phyloP scores from a whole-genome alignment of 495 filamentous ascomycete genomes.

The Margaritispora aquatica region DNA sequence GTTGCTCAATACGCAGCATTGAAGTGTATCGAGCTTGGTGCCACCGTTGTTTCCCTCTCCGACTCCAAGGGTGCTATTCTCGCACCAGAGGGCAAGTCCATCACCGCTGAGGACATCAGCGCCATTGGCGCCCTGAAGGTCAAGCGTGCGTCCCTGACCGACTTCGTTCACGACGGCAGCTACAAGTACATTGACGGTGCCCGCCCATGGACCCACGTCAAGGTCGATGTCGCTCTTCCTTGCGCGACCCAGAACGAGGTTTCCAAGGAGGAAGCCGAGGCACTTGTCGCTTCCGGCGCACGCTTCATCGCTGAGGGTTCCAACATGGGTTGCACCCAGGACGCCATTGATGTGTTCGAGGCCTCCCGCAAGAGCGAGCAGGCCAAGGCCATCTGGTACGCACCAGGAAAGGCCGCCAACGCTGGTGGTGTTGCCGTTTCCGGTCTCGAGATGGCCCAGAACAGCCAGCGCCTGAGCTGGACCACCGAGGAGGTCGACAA shows the following conservation, averaged over 20 bases:
- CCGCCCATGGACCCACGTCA: slow-evolving; percentile 85
- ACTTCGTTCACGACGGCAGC: slow-evolving; percentile 46
- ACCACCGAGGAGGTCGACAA: slow-evolving; percentile 84
- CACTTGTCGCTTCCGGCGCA: slow-evolving; percentile 66
- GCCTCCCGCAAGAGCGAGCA: slow-evolving; percentile 63
- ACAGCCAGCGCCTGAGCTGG: slow-evolving; percentile 81
- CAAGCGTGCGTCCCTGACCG: slow-evolving; percentile 72
- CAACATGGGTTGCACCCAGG: slow-evolving; percentile 98
- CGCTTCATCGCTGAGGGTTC: slow-evolving; percentile 93
- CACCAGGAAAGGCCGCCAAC: slow-evolving; percentile 94
- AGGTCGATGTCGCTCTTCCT: slow-evolving; percentile 87
- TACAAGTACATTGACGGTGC: slow-evolving; percentile 86
- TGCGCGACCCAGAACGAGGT: slow-evolving; percentile 98
- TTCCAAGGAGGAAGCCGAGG: slow-evolving; percentile 77
- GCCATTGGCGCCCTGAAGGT: slow-evolving; percentile 81
- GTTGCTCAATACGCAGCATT: slow-evolving; percentile 97
- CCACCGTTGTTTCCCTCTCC: slow-evolving; percentile 86
- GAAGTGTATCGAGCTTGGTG: slow-evolving; percentile 94
- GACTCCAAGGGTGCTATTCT: slow-evolving; percentile 84
- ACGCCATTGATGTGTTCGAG: slow-evolving; percentile 93
- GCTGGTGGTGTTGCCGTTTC: slow-evolving; percentile 96
- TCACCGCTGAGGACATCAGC: slow-evolving; percentile 72
- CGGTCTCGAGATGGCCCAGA: slow-evolving; percentile 99
- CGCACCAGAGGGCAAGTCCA: slow-evolving; percentile 54
- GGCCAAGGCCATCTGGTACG: slow-evolving; percentile 84